phyloP scores from a whole-genome alignment of 1,284 basidiomycete species.

The Papiliotrema terrestris region DNA sequence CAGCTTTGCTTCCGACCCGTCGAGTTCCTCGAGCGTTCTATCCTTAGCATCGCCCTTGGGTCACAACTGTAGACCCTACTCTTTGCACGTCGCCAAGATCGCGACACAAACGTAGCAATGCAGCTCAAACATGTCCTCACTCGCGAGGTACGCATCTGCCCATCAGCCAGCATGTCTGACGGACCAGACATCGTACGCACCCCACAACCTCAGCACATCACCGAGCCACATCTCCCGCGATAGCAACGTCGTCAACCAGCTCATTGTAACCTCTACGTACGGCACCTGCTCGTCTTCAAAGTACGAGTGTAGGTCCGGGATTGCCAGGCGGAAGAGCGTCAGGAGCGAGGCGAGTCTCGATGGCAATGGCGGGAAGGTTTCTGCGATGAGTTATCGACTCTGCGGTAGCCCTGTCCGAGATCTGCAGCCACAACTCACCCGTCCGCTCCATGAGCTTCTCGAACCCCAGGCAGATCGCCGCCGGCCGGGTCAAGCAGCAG shows the following conservation, averaged over 20 bases:
- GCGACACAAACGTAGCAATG: slow-evolving; percentile 48
- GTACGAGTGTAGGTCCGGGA: slow-evolving; percentile 44
- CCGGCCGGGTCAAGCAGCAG: slow-evolving; percentile 36
- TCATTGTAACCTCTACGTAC: slow-evolving; percentile 38
- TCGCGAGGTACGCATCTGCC: slow-evolving; percentile 43
- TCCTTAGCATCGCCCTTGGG: neutral
- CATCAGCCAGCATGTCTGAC: neutral
- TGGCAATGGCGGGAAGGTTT: slow-evolving; percentile 37
- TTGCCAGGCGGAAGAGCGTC: slow-evolving; percentile 37
- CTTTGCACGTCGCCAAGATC: slow-evolving; percentile 44
- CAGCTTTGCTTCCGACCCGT: slow-evolving; percentile 44
- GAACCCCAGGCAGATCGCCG: slow-evolving; percentile 39
- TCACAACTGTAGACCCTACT: slow-evolving; percentile 26
- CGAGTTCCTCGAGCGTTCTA: slow-evolving; percentile 44
- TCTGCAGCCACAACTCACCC: slow-evolving; percentile 20
- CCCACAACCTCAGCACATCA: slow-evolving; percentile 45
- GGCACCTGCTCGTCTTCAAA: slow-evolving; percentile 49
- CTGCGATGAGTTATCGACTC: slow-evolving; percentile 8
- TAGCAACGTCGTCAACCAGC: slow-evolving; percentile 43
- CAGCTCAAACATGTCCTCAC: slow-evolving; percentile 43
- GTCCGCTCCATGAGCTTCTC: slow-evolving; percentile 38
- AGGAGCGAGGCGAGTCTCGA: slow-evolving; percentile 39
- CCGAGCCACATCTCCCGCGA: slow-evolving; percentile 46
- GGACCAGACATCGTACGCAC: slow-evolving; percentile 17
- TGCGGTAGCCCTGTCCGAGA: neutral